Evolutionary conservation across 306 rosid genomes (phyloP), one percentile per base, ranked within the genome.

Genomic region (Begonia masoniana): DNA sequence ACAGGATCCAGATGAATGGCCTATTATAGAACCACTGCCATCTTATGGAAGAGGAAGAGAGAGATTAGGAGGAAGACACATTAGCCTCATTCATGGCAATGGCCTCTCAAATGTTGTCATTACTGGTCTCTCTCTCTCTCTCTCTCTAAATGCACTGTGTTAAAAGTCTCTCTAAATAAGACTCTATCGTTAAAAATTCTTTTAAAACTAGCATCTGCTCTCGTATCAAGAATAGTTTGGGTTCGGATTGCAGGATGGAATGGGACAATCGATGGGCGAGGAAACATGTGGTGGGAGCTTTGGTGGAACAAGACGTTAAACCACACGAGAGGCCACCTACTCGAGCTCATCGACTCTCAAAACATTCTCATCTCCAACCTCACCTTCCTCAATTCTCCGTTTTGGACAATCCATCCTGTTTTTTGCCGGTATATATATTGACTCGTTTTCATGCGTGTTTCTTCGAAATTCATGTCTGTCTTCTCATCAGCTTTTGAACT

Each of bases 11-110:
- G 65, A 73, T 49, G 88, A 91, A 50, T 91, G 96, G 96, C 94
- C 97, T 50, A 51, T 91, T 65, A 77, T 91, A 58, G 88, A 81
- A 71, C 82, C 97, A 12, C 63, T 91, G 51, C 94, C 97, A 52
- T 83, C 96, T 13, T 91, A 85, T 68, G 97, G 96, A 67, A 77
- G 97, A 78, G 97, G 97, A 13, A 83, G 97, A 63, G 97, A 91
- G 79, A 75, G 97, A 62, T 49, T 77, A 42, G 97, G 97, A 53
- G 94, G 92, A 63, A 85, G 97, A 56, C 97, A 91, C 70, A 83
- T 81, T 58, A 91, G 97, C 81, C 96, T 91, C 55, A 73, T 91
- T 65, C 97, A 91, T 68, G 97, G 86, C 48, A 68, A 91, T 75
- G 94, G 85, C 10, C 72, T 85, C 53, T 64, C 77, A 51, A 84